Percentiles rank a stretch among this genome's conserved stretches.
These are phyloP conservation scores for Pseudogymnoascus sp. DNA, from an alignment of 2,329 filamentous ascomycete genomes.

Conservation along the genomic window DNA sequence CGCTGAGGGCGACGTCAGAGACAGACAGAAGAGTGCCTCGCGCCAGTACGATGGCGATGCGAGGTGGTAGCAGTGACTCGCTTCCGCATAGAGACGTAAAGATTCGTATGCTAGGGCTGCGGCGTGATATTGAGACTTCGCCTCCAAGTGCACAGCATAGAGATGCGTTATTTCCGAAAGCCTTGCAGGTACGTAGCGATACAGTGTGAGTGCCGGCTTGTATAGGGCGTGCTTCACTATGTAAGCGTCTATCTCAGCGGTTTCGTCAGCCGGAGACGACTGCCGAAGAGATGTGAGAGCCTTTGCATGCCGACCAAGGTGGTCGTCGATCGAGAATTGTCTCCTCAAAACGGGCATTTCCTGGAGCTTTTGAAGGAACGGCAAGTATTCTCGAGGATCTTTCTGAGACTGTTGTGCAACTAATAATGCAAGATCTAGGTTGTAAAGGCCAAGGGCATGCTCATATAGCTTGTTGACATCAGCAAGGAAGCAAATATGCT, in stretches of 20 bases:
- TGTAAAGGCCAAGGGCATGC: constrained; percentile 81
- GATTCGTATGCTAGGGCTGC: constrained; percentile 89
- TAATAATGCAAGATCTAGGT: constrained; percentile 80
- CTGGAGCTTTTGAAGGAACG: constrained; percentile 85
- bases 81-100: constrained; percentile 63
- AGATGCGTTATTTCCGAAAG: constrained; percentile 64
- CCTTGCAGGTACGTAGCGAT: constrained; percentile 69
- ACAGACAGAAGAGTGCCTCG: constrained; percentile 76
- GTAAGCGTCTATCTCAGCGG: constrained; percentile 74
- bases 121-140: constrained; percentile 70
- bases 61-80: constrained; percentile 75
- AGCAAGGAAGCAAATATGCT: constrained; percentile 95
- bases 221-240: constrained; percentile 75
- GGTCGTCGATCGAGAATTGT: constrained; percentile 80
- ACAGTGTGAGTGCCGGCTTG: constrained; percentile 67
- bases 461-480: constrained; percentile 91
- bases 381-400: constrained; percentile 90
- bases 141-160: constrained; percentile 72
- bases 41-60: constrained; percentile 76
- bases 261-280: constrained; percentile 48
- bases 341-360: constrained; percentile 63
- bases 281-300: constrained; percentile 70
- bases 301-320: constrained; percentile 69
- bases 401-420: constrained; percentile 95
- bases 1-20: constrained; percentile 52